Evolutionary conservation across 176 grass and related monocot genomes (phyloP), one percentile per base, ranked within the genome.

Genomic region (Oryza nivara): DNA sequence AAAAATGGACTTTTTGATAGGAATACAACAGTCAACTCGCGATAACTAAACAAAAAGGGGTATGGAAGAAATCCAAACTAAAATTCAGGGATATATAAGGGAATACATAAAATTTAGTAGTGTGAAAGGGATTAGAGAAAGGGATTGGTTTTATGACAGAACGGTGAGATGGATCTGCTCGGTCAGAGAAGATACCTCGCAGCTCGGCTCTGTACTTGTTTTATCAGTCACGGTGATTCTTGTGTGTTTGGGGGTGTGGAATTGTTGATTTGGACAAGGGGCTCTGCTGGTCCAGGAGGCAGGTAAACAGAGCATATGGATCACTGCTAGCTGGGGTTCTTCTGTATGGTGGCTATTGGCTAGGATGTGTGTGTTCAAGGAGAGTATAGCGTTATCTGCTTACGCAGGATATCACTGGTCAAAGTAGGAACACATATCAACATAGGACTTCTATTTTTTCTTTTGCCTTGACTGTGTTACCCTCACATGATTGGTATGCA

Each of bases 201-300:
- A 36, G 73, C 65, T 77, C 20, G 32, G n/a, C 0, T 25, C n/a
- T 16, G 64, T 20, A 63, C 74, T 71, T 63, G 83, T 78, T 85
- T 85, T 71, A 85, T 56, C 52, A 56, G 20, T 17, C 16, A 16
- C 5, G 52, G 52, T 56, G 52, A 56, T 56, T 56, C 17, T 56
- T 56, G 20, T 41, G 40, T 41, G 6, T 1, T 41, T 41, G 40
- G 40, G 40, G 6, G 40, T 41, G 40, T 41, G 40, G 40, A 41
- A 40, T 7, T 71, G 56, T n/a, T n/a, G 19, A 22, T 22, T 61
- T 22, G 17, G 56, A 9, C 17, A 0, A 6, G 6, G 19, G 56
- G 20, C 56, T 61, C 5, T 61, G 20, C 22, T 61, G 56, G 56
- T 61, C 20, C 56, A 22, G 17, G 56, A 61, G 20, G 56, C 56